Evolutionary conservation across 2,329 filamentous ascomycete genomes (phyloP), one percentile per base, ranked within the genome.

Genomic region (Clarireedia paspali): DNA sequence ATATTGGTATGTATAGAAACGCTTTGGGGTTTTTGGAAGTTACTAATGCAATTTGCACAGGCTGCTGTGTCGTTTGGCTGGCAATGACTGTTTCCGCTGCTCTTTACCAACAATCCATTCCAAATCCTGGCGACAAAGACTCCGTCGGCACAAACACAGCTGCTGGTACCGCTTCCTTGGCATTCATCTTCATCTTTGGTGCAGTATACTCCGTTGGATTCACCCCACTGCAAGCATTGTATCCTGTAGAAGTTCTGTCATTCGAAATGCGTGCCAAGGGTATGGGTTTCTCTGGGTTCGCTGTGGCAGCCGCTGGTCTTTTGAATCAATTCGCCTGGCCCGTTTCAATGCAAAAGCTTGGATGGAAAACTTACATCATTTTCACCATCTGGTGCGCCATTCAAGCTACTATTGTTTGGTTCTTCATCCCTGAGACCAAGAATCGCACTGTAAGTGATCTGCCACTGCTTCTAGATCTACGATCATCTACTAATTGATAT

Each of bases 251-350:
- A 62, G 75, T 77, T 14, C 70, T 81, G 10, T 75, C 72, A 15
- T 80, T 77, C 60, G 77, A 80, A 64, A 78, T 77, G 62, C 73
- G 78, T 52, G 78, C 77, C 51, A 81, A 81, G 69, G 78, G 78
- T 14, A 80, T 80, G 75, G 77, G 74, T 66, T 64, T 74, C 68
- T 51, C 68, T 72, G 58, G 73, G 70, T 62, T 73, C 72, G 63
- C 74, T 57, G 70, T 72, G 40, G 75, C 73, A 9, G 63, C 65
- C 57, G 64, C 65, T 15, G 73, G 71, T 40, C 69, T 34, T 2
- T 34, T 34, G 30, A 77, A 73, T 60, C 72, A 76, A 65, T 75
- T 74, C 55, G 74, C 70, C 51, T 73, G 72, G 44, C 75, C 75
- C 0, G 73, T 79, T 1, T 71, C 75, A 2, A 69, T 81, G 40